phyloP scores from a whole-genome alignment of 2,329 filamentous ascomycete genomes.

The Xylaria sp. region DNA sequence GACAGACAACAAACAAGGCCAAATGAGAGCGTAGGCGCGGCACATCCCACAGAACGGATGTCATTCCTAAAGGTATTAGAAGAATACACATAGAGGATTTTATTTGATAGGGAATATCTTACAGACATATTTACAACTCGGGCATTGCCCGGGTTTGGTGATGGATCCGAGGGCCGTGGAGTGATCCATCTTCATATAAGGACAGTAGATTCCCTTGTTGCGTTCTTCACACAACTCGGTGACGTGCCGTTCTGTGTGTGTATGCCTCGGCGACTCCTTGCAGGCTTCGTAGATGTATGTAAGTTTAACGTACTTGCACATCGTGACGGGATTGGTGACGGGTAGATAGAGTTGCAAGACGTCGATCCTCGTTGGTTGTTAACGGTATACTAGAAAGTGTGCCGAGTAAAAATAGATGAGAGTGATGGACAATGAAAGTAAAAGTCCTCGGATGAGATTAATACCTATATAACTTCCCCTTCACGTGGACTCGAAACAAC shows the following conservation, averaged over 20 bases:
- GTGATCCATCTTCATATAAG: neutral
- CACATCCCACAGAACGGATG: neutral
- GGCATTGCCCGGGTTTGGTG: neutral
- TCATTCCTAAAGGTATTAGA: neutral
- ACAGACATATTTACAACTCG: neutral
- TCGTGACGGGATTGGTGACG: neutral
- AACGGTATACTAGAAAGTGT: neutral
- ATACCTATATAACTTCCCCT: neutral
- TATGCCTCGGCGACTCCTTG: constrained; percentile 7
- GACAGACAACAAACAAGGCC: neutral
- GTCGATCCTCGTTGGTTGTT: neutral
- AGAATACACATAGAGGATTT: neutral
- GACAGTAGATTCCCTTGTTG: neutral
- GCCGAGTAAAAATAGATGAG: neutral
- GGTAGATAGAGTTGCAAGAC: neutral
- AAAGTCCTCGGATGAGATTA: neutral
- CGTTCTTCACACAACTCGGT: neutral
- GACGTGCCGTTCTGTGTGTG: neutral
- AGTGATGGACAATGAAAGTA: neutral
- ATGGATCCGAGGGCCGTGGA: neutral
- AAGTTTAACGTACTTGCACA: neutral
- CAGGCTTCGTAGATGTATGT: neutral
- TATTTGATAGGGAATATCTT: neutral
- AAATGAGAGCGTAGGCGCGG: neutral
- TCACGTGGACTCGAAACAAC: neutral